Conservation (phyloP, 2,329 filamentous ascomycete species). For the Aureobasidium pullulans region DNA sequence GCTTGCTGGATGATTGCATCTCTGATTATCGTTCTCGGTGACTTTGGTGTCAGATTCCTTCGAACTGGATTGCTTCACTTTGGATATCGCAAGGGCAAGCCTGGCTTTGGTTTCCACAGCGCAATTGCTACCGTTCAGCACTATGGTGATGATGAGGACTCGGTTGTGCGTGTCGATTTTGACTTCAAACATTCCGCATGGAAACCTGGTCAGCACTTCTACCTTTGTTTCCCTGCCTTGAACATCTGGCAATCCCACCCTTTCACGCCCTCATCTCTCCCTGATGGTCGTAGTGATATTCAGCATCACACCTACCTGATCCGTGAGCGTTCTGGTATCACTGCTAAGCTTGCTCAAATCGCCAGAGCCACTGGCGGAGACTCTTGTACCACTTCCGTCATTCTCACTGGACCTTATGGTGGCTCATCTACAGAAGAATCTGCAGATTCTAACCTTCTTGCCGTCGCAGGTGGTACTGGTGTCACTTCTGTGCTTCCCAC, state of each 20-base stretch:
- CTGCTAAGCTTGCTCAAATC: slow-evolving; percentile 46
- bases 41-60: slow-evolving; percentile 52
- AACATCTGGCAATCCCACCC: slow-evolving; percentile 68
- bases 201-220: slow-evolving; percentile 65
- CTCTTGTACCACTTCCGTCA: slow-evolving; percentile 51
- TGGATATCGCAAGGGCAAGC: slow-evolving; percentile 34
- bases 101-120: slow-evolving; percentile 47
- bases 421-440: not conserved
- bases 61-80: slow-evolving; percentile 56
- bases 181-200: slow-evolving; percentile 52
- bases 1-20: slow-evolving; percentile 62
- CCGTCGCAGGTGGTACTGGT: slow-evolving; percentile 44
- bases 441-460: slow-evolving; percentile 5
- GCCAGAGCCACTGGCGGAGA: slow-evolving; percentile 28
- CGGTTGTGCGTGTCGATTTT: slow-evolving; percentile 60
- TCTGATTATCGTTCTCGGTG: slow-evolving; percentile 57
- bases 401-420: slow-evolving; percentile 59
- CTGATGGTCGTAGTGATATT: slow-evolving; percentile 22
- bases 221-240: slow-evolving; percentile 58
- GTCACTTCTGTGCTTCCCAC: slow-evolving; percentile 66
- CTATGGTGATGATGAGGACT: slow-evolving; percentile 53
- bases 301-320: slow-evolving; percentile 31
- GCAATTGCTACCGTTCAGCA: slow-evolving; percentile 44
- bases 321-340: slow-evolving; percentile 45
- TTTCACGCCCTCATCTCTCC: slow-evolving; percentile 56